Evolutionary conservation across 1,284 basidiomycete genomes (phyloP), one percentile per base, ranked within the genome.

Genomic region (Phylloporus sp.): DNA sequence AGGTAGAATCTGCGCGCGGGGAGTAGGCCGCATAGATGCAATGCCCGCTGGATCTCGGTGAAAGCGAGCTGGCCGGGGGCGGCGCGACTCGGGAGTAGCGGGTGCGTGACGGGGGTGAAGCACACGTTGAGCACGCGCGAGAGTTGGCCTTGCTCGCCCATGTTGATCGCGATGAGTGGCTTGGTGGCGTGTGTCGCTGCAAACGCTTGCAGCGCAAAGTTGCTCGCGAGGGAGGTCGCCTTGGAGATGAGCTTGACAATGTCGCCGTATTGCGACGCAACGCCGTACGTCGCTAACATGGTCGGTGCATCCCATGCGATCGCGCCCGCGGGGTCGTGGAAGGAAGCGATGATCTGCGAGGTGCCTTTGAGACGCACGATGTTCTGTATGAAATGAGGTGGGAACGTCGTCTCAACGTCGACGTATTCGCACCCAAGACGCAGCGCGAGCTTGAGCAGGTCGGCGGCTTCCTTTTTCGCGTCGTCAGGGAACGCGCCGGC

Each of bases 21-120:
- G 7, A 93, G 80, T 56, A 91, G 82, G 1, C 98, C 98, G 32
- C 96, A 81, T 17, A 98, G 84, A 70, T 92, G 82, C 44, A 97
- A 81, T 0, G 91, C 94, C 34, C 82, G 82, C 72, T 96, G 93
- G 55, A 98, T 93, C 76, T 98, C 87, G 4, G 82, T 85, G 75
- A 96, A 94, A 3, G 95, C 90, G 34, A 98, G 83, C 76, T 98
- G 97, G 4, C 98, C 97, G 0, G 96, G 95, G 0, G 96, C 97
- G 0, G 96, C 94, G 66, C 90, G 88, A 60, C 82, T 83, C 0
- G 96, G 95, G 51, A 98, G 83, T 2, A 91, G 80, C 0, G 92
- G 87, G 77, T 99, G 97, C 0, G 96, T 95, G 50, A 98, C 87
- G 5, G 97, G 96, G 51, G 90, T 95, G 66, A 99, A 87, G 6